Evolutionary conservation across 75 land plant genomes (phyloP), one percentile per base, ranked within the genome.

Genomic region (Gnetum montanum): DNA sequence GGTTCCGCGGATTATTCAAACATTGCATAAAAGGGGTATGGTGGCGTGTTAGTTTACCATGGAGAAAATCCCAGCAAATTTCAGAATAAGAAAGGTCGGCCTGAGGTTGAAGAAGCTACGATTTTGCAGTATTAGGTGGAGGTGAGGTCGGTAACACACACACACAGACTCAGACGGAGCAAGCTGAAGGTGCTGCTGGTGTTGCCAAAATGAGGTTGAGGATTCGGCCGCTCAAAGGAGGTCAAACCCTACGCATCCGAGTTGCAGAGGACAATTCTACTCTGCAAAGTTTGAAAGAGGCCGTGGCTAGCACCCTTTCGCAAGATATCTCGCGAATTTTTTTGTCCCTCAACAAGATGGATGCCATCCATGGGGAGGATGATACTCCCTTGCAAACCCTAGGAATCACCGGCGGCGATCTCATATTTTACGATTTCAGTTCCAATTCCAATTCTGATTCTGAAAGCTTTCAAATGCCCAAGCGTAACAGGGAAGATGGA

Each of bases 321-420:
- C 26, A 54, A 13, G 3, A 45, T 31, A 1, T 41, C 2, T 19
- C 19, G 33, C 40, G 54, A 23, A 10, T 87, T 10, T 48, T 26
- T 11, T 63, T 84, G n/a, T 88, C 98, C 19, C 79, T 92, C 59
- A 88, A 92, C 62, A 69, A 87, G 22, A 69, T 58, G 46, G 90
- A 82, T 57, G 72, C 66, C 25, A 61, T 93, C 48, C 46, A 25
- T 8, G 75, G 63, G 10, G 58, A 61, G 19, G 38, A 68, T 0
- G 15, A 58, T 10, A 64, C 60, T 0, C 22, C 72, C 13, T 61
- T 93, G 16, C 49, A 46, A 2, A 62, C 74, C 3, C 50, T 81
- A 29, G 95, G 90, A 23, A 58, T 93, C 55, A 58, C 68, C 19
- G 60, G 68, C 23, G 90, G 98, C 11, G 95, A 88, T 54, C 84